Evolutionary conservation across 2,329 filamentous ascomycete species (phyloP).

Genomic region (Huntiella moniliformis): DNA sequence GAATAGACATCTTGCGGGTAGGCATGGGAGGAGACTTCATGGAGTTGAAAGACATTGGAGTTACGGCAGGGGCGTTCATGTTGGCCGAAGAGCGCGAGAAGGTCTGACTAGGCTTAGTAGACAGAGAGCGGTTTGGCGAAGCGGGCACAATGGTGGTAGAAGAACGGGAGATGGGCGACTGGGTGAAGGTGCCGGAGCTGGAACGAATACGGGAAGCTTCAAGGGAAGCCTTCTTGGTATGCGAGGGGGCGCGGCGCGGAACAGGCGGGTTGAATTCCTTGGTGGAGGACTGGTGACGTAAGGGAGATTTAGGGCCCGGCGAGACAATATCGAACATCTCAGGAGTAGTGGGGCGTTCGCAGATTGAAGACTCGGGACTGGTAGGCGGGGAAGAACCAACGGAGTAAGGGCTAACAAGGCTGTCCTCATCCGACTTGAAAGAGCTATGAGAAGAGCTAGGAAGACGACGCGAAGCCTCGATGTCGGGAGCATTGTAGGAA

Average conservation of each 20-base stretch:
- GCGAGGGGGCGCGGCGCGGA: constrained; percentile 62
- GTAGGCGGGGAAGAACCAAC: constrained; percentile 43
- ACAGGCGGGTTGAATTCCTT: constrained; percentile 41
- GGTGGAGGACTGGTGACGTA: constrained; percentile 21
- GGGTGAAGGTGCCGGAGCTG: constrained; percentile 31
- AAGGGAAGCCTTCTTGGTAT: constrained; percentile 68
- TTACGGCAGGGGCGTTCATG: constrained; percentile 2
- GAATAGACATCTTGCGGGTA: constrained; percentile 18
- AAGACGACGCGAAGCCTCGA: constrained; percentile 26
- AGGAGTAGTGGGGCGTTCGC: constrained; percentile 35
- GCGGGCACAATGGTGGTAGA: constrained; percentile 32
- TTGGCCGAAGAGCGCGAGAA: constrained; percentile 16
- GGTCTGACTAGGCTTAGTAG: constrained; percentile 12
- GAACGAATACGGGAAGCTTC: constrained; percentile 52
- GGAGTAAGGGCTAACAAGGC: constrained; percentile 39
- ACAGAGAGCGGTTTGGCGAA: constrained; percentile 24
- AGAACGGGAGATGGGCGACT: constrained; percentile 26
- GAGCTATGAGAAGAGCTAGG: constrained; percentile 32
- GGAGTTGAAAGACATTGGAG: constrained; percentile 13
- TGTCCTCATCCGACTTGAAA: constrained; percentile 47
- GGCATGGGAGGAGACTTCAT: constrained; percentile 17
- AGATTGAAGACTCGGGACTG: constrained; percentile 45
- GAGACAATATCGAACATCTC: constrained; percentile 40
- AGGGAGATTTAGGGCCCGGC: constrained; percentile 24
- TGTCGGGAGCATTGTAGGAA: constrained; percentile 81